phyloP scores from a whole-genome alignment of 495 filamentous ascomycete genomes.

The Neurospora sp. region DNA sequence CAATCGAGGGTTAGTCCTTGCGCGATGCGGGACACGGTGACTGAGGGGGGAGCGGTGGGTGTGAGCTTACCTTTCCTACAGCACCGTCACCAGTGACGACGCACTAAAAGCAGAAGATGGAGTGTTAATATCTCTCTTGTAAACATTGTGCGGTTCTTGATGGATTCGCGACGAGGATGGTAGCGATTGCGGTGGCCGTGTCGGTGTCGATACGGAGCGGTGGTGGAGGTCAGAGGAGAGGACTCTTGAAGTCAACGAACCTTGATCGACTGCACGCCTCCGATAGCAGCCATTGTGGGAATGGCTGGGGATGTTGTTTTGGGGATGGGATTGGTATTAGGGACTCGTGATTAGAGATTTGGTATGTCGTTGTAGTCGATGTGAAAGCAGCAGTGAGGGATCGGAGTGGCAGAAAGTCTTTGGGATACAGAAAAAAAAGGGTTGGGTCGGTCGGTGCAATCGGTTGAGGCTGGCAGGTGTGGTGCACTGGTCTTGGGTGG shows the following conservation, averaged over 20 bases:
- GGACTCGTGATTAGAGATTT: not conserved
- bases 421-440: not conserved
- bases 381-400: not conserved
- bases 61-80: constrained; percentile 75
- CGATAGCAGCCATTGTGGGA: constrained; percentile 40
- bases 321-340: constrained; percentile 9
- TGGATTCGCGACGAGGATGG: constrained; percentile 3
- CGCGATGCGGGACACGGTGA: not conserved
- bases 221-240: not conserved
- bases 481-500: not conserved
- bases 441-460: not conserved
- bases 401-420: not conserved
- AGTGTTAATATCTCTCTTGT: constrained; percentile 12
- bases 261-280: constrained; percentile 46
- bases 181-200: constrained; percentile 7
- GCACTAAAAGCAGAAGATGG: constrained; percentile 48
- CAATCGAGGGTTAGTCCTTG: constrained; percentile 18
- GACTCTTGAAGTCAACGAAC: constrained; percentile 21
- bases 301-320: constrained; percentile 5
- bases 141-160: not conserved
- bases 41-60: not conserved
- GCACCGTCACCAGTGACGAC: constrained; percentile 98
- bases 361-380: not conserved
- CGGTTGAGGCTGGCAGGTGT: not conserved
- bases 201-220: not conserved